Evolutionary conservation across 2,329 filamentous ascomycete genomes (phyloP).

Genomic region (Aspergillus pseudonomiae): DNA sequence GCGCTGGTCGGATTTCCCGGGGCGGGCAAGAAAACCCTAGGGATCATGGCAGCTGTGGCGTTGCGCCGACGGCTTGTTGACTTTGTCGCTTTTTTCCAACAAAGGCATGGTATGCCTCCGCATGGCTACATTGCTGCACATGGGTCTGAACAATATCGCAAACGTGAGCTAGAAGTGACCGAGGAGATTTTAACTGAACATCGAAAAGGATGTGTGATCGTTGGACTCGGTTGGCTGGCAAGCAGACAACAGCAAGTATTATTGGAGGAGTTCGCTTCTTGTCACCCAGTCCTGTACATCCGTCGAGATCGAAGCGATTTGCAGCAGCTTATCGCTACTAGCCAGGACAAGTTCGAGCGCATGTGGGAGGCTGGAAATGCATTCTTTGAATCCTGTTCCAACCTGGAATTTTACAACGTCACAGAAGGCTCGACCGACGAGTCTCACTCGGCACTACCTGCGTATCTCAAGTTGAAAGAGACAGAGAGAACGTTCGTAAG

Average conservation of each 20-base stretch:
- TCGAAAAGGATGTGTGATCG: background rate
- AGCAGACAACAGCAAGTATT: background rate
- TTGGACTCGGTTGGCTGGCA: background rate
- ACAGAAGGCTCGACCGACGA: background rate
- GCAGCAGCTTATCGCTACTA: constrained; percentile 24
- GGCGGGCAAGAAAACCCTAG: constrained; percentile 72
- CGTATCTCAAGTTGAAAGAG: background rate
- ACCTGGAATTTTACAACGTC: constrained; percentile 12
- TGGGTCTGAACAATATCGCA: background rate
- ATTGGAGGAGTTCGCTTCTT: background rate
- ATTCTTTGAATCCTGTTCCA: constrained; percentile 40
- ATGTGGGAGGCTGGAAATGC: constrained; percentile 20
- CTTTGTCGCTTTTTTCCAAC: background rate
- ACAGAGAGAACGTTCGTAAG: background rate
- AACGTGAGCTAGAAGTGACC: background rate
- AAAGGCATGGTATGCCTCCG: background rate
- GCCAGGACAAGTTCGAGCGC: constrained; percentile 22
- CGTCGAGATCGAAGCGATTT: constrained; percentile 32
- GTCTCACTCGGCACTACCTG: too few relatives aligned
- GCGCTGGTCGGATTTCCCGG: constrained; percentile 72
- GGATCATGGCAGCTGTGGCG: constrained; percentile 70
- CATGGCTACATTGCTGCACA: background rate
- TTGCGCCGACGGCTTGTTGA: constrained; percentile 54
- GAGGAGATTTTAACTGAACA: background rate
- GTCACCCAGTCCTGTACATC: background rate